phyloP scores from a whole-genome alignment of 495 filamentous ascomycete species.

The Apiosordaria backusii region DNA sequence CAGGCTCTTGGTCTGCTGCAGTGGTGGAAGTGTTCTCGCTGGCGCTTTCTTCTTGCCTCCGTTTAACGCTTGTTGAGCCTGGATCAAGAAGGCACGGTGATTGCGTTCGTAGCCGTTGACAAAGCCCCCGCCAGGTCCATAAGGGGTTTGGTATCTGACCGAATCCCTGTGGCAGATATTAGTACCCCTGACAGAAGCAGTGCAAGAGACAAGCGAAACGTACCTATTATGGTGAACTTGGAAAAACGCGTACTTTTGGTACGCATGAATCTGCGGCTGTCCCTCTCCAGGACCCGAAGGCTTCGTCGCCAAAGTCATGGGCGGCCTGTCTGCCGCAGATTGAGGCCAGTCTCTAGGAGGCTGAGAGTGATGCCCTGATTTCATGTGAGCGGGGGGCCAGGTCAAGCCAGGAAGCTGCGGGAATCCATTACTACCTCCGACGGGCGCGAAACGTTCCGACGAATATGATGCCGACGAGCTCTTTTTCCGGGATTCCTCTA shows the following conservation, averaged over 20 bases:
- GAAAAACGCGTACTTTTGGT: constrained; percentile 52
- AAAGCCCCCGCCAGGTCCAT: constrained; percentile 49
- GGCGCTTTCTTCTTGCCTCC: constrained; percentile 19
- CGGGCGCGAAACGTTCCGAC: constrained; percentile 36
- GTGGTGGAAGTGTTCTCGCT: constrained; percentile 22
- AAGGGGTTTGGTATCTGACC: constrained; percentile 50
- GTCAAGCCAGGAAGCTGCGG: constrained; percentile 36
- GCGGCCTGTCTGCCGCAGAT: constrained; percentile 23
- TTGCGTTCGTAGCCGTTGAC: constrained; percentile 55
- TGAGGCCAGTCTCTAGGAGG: constrained; percentile 30
- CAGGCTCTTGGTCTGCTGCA: constrained; percentile 15
- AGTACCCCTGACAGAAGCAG: constrained; percentile 6
- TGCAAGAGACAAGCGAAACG: constrained; percentile 18
- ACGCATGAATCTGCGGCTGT: constrained; percentile 24
- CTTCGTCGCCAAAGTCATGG: constrained; percentile 34
- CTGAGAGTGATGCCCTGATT: constrained; percentile 35
- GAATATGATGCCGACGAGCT: constrained; percentile 23
- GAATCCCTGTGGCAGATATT: constrained; percentile 35
- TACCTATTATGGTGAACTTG: constrained; percentile 49
- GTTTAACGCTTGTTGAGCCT: constrained; percentile 38
- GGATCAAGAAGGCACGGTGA: constrained; percentile 44
- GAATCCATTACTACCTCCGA: constrained; percentile 42
- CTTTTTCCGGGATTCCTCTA: constrained; percentile 20
- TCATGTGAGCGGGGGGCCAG: constrained; percentile 39
- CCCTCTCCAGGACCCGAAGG: constrained; percentile 24